Evolutionary conservation across 345 rosid species (phyloP), one percentile per base, ranked within the genome.

Genomic region (Cardamine resedifolia): DNA sequence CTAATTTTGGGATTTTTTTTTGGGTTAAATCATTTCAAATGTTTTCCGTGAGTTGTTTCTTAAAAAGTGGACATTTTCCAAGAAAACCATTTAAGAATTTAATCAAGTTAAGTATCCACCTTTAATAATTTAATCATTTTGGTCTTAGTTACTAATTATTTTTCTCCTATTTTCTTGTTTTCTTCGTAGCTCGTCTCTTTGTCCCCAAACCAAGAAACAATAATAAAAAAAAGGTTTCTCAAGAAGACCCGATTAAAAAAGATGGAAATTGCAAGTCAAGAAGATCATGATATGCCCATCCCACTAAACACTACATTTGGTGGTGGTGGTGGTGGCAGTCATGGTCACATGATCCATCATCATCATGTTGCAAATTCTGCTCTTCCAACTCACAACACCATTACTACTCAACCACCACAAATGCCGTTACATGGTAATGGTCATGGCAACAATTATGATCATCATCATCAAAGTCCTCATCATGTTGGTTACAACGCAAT

Each of bases 181-280:
- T 39, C 49, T 64, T 27, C 47, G 58, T 58, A 23, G 72, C 23
- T 71, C 31, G 72, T 43, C 23, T 55, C 75, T 36, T 24, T 63
- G 66, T 76, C 79, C 16, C 75, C 75, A 70, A 56, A 63, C 65
- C 71, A 58, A 76, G 70, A 47, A 63, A 76, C 79, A 69, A 30
- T 53, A n/a, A n/a, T 45, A 45, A 19, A 19, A 6, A 7, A 18
- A 33, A 18, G 33, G 38, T 12, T 36, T 33, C 33, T n/a, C 50
- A 61, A 33, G 60, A 62, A 76, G 64, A 27, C 20, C 12, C 47
- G 33, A 34, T 53, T 59, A 7, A 7, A 31, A 62, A 66, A 64
- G 58, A 87, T 89, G 93, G 91, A 91, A 19, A 83, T 87, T 81
- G 80, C 88, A 38, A 82, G 84, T 78, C 88, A 85, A 77, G 93